These are phyloP conservation scores for Plasmodium adleri DNA, from an alignment of 169 alveolate species.

Conservation along the genomic window DNA sequence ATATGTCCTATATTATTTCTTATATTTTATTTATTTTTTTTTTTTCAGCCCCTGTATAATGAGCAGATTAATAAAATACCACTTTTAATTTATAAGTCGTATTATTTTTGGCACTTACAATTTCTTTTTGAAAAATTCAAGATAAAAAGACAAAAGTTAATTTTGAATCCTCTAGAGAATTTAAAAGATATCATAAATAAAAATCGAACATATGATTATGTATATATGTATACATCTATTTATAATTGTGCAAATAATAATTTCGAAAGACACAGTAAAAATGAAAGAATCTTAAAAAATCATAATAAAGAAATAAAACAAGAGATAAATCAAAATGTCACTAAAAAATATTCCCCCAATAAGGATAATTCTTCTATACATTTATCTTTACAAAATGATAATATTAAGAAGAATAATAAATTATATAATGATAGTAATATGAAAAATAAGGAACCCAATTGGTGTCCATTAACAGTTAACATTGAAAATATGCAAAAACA, in stretches of 20 bases:
- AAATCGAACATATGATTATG: conserved; percentile 21
- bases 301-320: conserved; percentile 8
- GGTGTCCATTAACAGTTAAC: conserved; percentile 64
- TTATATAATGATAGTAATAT: too few species aligned
- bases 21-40: neutral
- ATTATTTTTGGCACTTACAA: conserved; percentile 66
- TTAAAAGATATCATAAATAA: conserved; percentile 6
- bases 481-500: conserved; percentile 46
- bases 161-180: conserved; percentile 3
- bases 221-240: conserved; percentile 59
- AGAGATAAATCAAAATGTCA: conserved; percentile 1
- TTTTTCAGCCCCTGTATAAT: conserved; percentile 44
- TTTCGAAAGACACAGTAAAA: neutral
- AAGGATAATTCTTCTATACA: conserved; percentile 26
- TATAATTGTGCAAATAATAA: conserved; percentile 34
- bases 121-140: conserved; percentile 66
- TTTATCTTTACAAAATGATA: conserved; percentile 15
- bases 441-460: conserved; percentile 32
- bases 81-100: conserved; percentile 61
- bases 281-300: neutral
- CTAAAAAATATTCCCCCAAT: conserved; percentile 11
- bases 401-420: conserved; percentile 8
- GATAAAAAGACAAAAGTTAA: conserved; percentile 63
- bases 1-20: too few species aligned
- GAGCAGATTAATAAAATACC: conserved; percentile 21